phyloP scores from a whole-genome alignment of 1,284 basidiomycete genomes.

The Inonotus hispidus region DNA sequence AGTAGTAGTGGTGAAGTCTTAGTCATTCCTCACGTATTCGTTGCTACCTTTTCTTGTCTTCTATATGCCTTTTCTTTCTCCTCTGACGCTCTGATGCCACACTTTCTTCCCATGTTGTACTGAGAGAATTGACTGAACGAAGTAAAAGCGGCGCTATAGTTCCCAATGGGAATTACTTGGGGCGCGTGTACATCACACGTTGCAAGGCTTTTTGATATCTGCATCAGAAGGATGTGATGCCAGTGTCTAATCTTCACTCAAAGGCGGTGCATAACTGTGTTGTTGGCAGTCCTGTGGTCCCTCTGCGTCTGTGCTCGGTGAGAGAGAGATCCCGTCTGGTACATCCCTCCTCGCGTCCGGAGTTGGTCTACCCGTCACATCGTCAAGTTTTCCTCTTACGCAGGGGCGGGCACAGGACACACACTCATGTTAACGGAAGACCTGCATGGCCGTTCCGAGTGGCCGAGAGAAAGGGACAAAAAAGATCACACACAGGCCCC shows the following conservation, averaged over 20 bases:
- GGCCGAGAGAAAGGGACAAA: neutral
- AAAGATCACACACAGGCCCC: neutral
- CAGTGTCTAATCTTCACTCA: slow-evolving; percentile 8
- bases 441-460: neutral
- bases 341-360: neutral
- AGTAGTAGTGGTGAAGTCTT: neutral
- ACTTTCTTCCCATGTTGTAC: neutral
- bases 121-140: neutral
- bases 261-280: neutral
- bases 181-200: slow-evolving; percentile 15
- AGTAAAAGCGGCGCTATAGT: slow-evolving; percentile 15
- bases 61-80: slow-evolving; percentile 7
- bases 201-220: slow-evolving; percentile 8
- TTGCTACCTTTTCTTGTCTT: slow-evolving; percentile 18
- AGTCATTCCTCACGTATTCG: slow-evolving; percentile 20
- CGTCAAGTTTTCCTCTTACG: neutral
- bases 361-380: neutral
- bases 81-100: slow-evolving; percentile 14
- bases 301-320: neutral
- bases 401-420: neutral
- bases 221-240: slow-evolving; percentile 13
- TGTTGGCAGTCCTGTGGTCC: neutral
- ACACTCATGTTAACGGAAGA: neutral
- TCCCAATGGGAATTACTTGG: slow-evolving; percentile 11
- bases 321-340: neutral